Base-by-base conservation (phyloP, 2,329 filamentous ascomycete species). In the Sodiomyces alkalinus region DNA sequence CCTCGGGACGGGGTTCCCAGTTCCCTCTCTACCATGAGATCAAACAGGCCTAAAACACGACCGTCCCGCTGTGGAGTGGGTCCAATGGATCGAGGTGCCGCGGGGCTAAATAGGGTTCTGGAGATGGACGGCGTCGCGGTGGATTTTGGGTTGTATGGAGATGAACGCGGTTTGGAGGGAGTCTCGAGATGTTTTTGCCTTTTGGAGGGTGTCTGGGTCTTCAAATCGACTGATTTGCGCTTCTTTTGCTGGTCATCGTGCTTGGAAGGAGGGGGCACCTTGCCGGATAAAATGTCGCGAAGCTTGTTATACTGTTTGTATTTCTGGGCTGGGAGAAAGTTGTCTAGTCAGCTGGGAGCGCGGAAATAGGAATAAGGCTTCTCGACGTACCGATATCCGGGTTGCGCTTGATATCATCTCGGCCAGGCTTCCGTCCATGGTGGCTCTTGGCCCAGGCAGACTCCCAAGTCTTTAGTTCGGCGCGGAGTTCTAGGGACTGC, bases 21-120 rank as follows among this genome's bases (percentile, higher is more conserved):
- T 14, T 60, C 58, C 22, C 58, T 56, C 32, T 67, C 60, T 16
- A 59, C 55, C 6, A 83, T 54, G 8, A 79, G 53, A 44, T 87
- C 81, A 45, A 90, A 90, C 12, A 90, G 54, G 4, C 81, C 80
- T 3, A 90, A 60, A 1, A 85, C 74, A 13, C 70, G 69, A 17
- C 81, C 81, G 46, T 87, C 78, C 35, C 74, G 72, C 43, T 87
- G 81, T 3, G 81, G 81, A 9, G 81, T 90, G 2, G 81, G 81
- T 3, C 79, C 80, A 35, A 90, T 67, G 1, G 63, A 67, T 5
- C 68, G 72, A 3, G 69, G 68, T 8, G 63, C 58, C 1, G 52
- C 52, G 2, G 72, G 68, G 32, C 68, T 72, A 43, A 76, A 77
- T 5, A 76, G 55, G 33, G 63, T 70, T 17, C 70, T 59, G 20